Percentiles rank a stretch among this genome's conserved stretches.
Evolutionary conservation across 768 basidiomycete genomes (phyloP).

Genomic region (Mycena kentingensis): DNA sequence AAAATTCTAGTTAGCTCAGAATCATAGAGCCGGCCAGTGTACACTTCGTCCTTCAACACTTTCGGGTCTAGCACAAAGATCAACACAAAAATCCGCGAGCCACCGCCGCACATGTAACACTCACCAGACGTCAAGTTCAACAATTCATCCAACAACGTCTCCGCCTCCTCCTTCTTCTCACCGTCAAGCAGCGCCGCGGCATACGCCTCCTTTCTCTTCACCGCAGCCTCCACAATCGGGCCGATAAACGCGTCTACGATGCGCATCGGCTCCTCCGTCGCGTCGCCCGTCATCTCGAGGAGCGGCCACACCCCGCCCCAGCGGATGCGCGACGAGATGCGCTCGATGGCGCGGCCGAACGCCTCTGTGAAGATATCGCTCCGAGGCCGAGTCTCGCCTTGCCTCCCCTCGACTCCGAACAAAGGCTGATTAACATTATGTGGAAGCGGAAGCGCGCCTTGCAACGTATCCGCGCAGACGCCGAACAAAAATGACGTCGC

Average conservation of each 20-base stretch:
- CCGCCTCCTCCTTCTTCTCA: conserved; percentile 36
- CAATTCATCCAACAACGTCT: conserved; percentile 51
- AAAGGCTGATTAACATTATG: conserved; percentile 26
- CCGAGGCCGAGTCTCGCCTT: conserved; percentile 24
- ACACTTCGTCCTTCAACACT: conserved; percentile 18
- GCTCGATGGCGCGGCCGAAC: conserved; percentile 40
- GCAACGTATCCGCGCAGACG: conserved; percentile 50
- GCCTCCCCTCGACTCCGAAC: conserved; percentile 31
- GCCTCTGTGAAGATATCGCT: conserved; percentile 48
- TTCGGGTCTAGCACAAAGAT: conserved; percentile 31
- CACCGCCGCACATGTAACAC: no score
- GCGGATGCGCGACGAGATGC: conserved; percentile 41
- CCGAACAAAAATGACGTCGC: conserved; percentile 66
- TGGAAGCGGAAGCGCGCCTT: conserved; percentile 54
- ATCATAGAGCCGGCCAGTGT: background rate
- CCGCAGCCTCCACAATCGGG: conserved; percentile 49
- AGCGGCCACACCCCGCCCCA: conserved; percentile 49
- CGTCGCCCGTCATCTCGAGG: conserved; percentile 54
- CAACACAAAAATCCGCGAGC: background rate
- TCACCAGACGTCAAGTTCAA: conserved; percentile 54
- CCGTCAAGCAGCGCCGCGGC: no score
- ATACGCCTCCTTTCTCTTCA: conserved; percentile 40
- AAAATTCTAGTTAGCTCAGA: background rate
- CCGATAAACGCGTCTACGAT: conserved; percentile 51
- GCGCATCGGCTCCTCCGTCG: conserved; percentile 41